Evolutionary conservation across 2,329 filamentous ascomycete species (phyloP).

Genomic region (Sporothrix protearum): DNA sequence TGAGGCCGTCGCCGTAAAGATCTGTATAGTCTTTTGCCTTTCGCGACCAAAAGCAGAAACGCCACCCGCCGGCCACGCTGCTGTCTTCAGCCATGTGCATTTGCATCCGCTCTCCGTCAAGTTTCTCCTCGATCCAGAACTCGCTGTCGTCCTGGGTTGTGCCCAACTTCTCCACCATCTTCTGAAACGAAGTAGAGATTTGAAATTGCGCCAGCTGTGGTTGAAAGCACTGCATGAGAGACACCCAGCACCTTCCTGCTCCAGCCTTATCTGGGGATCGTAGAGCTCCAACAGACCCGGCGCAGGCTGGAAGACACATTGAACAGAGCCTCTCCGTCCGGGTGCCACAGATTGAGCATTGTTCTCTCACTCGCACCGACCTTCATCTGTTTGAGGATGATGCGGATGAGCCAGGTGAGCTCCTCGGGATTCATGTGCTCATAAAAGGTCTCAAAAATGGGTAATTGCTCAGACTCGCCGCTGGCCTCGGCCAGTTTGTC

Average conservation of each 20-base stretch:
- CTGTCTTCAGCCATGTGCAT: slow-evolving; percentile 81
- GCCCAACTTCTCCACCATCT: slow-evolving; percentile 67
- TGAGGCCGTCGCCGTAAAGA: slow-evolving; percentile 75
- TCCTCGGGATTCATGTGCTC: slow-evolving; percentile 89
- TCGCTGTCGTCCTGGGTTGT: slow-evolving; percentile 65
- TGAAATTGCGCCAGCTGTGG: slow-evolving; percentile 93
- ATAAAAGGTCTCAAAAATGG: slow-evolving; percentile 81
- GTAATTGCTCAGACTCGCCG: slow-evolving; percentile 79
- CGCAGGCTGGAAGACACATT: slow-evolving; percentile 87
- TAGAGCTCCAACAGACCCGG: slow-evolving; percentile 88
- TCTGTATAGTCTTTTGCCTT: slow-evolving; percentile 97
- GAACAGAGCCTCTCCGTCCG: slow-evolving; percentile 72
- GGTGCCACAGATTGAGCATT: slow-evolving; percentile 77
- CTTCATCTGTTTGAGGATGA: slow-evolving; percentile 77
- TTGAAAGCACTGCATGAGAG: slow-evolving; percentile 92
- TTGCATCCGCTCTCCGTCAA: slow-evolving; percentile 96
- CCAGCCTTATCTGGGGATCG: slow-evolving; percentile 67
- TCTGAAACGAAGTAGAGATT: slow-evolving; percentile 70
- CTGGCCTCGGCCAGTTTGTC: slow-evolving; percentile 72
- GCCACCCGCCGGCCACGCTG: slow-evolving; percentile 61
- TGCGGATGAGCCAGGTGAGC: slow-evolving; percentile 89
- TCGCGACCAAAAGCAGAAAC: slow-evolving; percentile 87
- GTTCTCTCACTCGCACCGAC: slow-evolving; percentile 82
- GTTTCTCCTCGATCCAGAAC: slow-evolving; percentile 97
- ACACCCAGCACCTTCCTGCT: slow-evolving; percentile 72